Base-by-base conservation (phyloP, 768 basidiomycete species). In the Lactifluus subvellereus region DNA sequence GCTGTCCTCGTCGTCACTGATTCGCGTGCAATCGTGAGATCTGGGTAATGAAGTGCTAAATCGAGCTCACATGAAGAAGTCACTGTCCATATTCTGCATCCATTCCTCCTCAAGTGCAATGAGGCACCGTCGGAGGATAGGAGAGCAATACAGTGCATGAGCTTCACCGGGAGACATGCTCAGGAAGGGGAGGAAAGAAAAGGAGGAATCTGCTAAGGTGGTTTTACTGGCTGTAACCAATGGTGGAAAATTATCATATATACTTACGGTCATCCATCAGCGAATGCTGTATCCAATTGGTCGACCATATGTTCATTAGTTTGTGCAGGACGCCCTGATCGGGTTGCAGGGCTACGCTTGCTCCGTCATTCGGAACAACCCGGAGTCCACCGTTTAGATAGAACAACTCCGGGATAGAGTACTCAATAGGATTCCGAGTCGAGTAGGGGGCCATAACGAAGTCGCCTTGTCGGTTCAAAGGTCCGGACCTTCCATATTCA, bases 241-340 rank as follows among this genome's bases (percentile, higher is more conserved):
- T 56, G 47, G 57, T 27, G 5, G 22, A 33, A 20, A 56, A 10
- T 16, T 60, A 33, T n/a, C 67, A 54, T 33, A 47, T 69, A 45
- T 52, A 66, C 82, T 66, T 70, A 89, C 89, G 79, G 72, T 83
- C 77, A n/a, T 86, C 79, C 50, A 81, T 77, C 20, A 92, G 71
- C 5, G 92, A 93, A 40, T 74, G 77, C 61, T 87, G 77, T 47
- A 98, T 86, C 82, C 88, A 84, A 67, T 92, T 89, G 0, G 87
- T 80, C 0, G 85, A 81, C 96, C 97, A 99, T 60, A 99, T 95
- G 72, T 89, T 94, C 76, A 92, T 85, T 64, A 94, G 76, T 60
- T 83, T 87, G 54, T 76, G 75, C 50, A 92, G 69, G 57, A 82
- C 80, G 45, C 82, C 77, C 32, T 77, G 84, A 51, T 85, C 83